Percentiles rank a stretch among this genome's conserved stretches.
Conservation (phyloP, 2,329 filamentous ascomycete species). For the Phialemonium atrogriseum region DNA sequence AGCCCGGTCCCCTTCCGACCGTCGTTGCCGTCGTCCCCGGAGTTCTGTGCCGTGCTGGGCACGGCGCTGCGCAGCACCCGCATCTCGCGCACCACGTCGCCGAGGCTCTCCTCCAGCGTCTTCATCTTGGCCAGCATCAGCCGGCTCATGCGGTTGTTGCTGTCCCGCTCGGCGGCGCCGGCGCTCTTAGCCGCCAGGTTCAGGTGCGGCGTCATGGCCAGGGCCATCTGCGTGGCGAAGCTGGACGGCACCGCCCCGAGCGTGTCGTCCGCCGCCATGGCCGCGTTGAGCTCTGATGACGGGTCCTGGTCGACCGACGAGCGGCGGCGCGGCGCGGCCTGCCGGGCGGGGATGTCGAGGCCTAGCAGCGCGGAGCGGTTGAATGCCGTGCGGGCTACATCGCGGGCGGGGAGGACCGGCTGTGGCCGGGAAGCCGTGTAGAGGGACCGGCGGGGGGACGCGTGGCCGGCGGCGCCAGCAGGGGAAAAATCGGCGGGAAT, state of each 20-base stretch:
- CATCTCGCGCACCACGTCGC: constrained; percentile 77
- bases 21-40: constrained; percentile 31
- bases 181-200: constrained; percentile 46
- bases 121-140: constrained; percentile 88
- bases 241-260: constrained; percentile 61
- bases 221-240: constrained; percentile 74
- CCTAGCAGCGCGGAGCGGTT: constrained; percentile 46
- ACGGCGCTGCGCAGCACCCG: constrained; percentile 46
- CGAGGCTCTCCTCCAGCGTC: constrained; percentile 82
- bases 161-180: constrained; percentile 29
- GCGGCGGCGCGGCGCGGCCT: constrained; percentile 30
- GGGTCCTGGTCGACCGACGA: constrained; percentile 66
- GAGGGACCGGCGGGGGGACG: constrained; percentile 38
- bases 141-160: constrained; percentile 65
- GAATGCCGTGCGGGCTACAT: constrained; percentile 46
- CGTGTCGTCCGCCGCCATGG: constrained; percentile 50
- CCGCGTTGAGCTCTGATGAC: constrained; percentile 61
- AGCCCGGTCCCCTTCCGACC: constrained; percentile 1
- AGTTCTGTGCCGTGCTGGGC: constrained; percentile 42
- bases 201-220: constrained; percentile 43
- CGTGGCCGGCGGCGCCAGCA: constrained; percentile 23
- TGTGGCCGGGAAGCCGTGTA: constrained; percentile 44
- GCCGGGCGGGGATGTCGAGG: constrained; percentile 35
- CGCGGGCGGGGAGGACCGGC: constrained; percentile 44
- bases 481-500: constrained; percentile 28